A percentile compares a stretch with the other conserved stretches of the same genome.
These are phyloP conservation scores for Colletotrichum tropicicola DNA, from an alignment of 2,329 filamentous ascomycete species.

Conservation along the genomic window DNA sequence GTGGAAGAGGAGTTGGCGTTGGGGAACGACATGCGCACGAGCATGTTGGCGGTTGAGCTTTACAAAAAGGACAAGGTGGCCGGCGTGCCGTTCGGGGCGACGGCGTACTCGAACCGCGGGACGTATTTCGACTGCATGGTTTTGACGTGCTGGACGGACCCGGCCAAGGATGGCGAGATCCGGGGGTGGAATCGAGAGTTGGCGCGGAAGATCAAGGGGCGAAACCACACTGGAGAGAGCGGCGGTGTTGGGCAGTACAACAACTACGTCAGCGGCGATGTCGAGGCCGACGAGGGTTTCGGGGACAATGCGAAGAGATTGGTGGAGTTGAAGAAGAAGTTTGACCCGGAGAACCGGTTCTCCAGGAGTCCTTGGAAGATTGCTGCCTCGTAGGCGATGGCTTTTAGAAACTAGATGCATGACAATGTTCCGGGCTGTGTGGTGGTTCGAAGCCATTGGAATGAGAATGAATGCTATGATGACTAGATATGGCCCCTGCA, in stretches of 20 bases:
- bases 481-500: no score
- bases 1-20: conserved; percentile 28
- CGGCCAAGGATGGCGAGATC: conserved; percentile 44
- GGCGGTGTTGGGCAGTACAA: conserved; percentile 38
- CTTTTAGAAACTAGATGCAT: no score
- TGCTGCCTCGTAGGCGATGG: not conserved
- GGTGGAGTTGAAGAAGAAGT: conserved; percentile 42
- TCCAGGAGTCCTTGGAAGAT: not conserved
- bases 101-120: conserved; percentile 55
- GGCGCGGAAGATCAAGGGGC: conserved; percentile 35
- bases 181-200: conserved; percentile 48
- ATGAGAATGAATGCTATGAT: no score
- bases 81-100: conserved; percentile 44
- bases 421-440: no score
- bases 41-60: conserved; percentile 50
- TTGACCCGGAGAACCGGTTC: conserved; percentile 45
- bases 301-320: conserved; percentile 40
- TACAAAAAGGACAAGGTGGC: conserved; percentile 49
- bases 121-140: conserved; percentile 53
- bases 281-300: conserved; percentile 39
- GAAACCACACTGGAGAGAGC: conserved; percentile 33
- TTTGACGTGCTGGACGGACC: conserved; percentile 49
- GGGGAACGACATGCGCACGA: conserved; percentile 38
- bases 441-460: no score
- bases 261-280: conserved; percentile 39